These are phyloP conservation scores for cucumber (Cucumis sativus) DNA, from an alignment of 306 rosid species.

Conservation along the genomic window DNA sequence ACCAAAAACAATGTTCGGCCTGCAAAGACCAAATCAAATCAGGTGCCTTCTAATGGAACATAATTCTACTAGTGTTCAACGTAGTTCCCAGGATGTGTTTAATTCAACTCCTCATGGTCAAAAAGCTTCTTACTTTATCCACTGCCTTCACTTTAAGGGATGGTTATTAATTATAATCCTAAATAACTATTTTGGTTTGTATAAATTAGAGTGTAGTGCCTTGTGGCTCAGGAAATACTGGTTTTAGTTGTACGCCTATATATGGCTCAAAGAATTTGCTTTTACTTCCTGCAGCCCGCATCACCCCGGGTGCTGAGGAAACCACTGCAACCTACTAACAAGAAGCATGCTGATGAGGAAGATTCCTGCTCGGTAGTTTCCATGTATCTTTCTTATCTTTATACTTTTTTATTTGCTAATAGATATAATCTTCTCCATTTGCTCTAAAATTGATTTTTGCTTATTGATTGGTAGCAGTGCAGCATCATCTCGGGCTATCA, in stretches of 20 bases:
- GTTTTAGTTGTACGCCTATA: neutral
- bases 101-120: neutral
- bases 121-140: neutral
- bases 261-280: neutral
- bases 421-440: neutral
- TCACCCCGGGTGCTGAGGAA: constrained; percentile 38
- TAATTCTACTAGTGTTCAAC: neutral
- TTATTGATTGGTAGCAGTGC: constrained; percentile 46
- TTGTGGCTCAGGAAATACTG: neutral
- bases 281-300: constrained; percentile 45
- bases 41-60: constrained; percentile 30
- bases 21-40: constrained; percentile 46
- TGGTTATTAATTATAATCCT: neutral
- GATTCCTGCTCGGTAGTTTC: constrained; percentile 81
- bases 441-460: constrained; percentile 15
- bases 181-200: neutral
- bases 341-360: constrained; percentile 82
- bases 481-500: constrained; percentile 31
- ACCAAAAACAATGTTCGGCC: constrained; percentile 26
- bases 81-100: neutral
- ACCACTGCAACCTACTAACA: constrained; percentile 69
- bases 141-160: neutral
- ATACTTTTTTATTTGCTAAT: constrained; percentile 9
- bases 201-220: neutral
- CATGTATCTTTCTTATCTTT: constrained; percentile 51